These are phyloP conservation scores for Bipolaris gigantea DNA, from an alignment of 2,329 filamentous ascomycete species.

Conservation along the genomic window DNA sequence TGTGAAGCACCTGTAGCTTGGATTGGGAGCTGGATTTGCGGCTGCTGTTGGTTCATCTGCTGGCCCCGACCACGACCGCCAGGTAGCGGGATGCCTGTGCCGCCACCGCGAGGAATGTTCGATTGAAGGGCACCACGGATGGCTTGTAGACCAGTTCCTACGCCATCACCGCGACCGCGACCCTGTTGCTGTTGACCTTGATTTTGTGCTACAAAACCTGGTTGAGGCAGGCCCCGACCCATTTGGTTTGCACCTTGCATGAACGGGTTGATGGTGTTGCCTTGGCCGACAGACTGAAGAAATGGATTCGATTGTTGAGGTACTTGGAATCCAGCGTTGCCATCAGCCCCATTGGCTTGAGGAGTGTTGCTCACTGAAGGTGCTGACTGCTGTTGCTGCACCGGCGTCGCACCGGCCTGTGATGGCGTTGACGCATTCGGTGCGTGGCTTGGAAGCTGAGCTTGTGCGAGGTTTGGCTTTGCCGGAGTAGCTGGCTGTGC, in stretches of 20 bases:
- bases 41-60: conserved; percentile 20
- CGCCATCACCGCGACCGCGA: conserved; percentile 8
- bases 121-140: conserved; percentile 35
- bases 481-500: conserved; percentile 24
- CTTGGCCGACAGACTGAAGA: conserved; percentile 15
- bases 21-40: conserved; percentile 3
- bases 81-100: conserved; percentile 37
- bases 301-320: conserved; percentile 15
- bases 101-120: conserved; percentile 37
- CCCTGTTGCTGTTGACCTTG: conserved; percentile 25
- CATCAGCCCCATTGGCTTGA: conserved; percentile 21
- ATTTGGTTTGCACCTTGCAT: conserved; percentile 16
- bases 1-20: conserved; percentile 22
- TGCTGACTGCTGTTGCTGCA: conserved; percentile 18
- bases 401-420: conserved; percentile 9
- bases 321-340: conserved; percentile 13
- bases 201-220: conserved; percentile 28
- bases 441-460: neutral
- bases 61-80: conserved; percentile 30
- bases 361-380: conserved; percentile 1
- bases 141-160: conserved; percentile 28
- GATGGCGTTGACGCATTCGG: conserved; percentile 6
- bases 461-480: conserved; percentile 11
- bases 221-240: conserved; percentile 28
- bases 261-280: conserved; percentile 16